Evolutionary conservation across 2,329 filamentous ascomycete genomes (phyloP).

Genomic region (Arthroderma sp.): DNA sequence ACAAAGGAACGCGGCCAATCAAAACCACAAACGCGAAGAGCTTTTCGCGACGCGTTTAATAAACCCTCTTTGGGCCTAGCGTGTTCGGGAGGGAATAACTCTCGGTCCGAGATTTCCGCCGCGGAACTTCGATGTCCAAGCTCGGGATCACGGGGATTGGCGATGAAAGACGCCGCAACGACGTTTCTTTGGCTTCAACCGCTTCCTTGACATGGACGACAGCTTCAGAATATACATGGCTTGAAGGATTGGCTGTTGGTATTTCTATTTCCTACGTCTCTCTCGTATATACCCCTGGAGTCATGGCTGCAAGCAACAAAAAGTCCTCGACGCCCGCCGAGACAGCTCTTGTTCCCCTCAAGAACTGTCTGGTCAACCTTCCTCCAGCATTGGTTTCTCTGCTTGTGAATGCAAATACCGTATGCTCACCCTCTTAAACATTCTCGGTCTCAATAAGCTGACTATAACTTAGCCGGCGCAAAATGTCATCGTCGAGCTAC

Average conservation of each 20-base stretch:
- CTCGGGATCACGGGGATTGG: conserved; percentile 1
- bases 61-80: conserved; percentile 8
- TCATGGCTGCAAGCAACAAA: conserved; percentile 29
- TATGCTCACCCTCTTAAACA: conserved; percentile 35
- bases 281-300: conserved; percentile 8
- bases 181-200: too few relatives aligned
- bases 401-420: conserved; percentile 78
- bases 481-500: conserved; percentile 91
- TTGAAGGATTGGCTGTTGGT: too few relatives aligned
- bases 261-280: too few relatives aligned
- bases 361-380: conserved; percentile 90
- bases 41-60: conserved; percentile 8
- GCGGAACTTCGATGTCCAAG: conserved; percentile 9
- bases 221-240: too few relatives aligned
- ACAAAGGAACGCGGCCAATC: too few relatives aligned
- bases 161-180: not conserved
- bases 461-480: conserved; percentile 57
- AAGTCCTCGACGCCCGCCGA: conserved; percentile 58
- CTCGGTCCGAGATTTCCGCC: conserved; percentile 17
- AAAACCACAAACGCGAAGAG: too few relatives aligned
- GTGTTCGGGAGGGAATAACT: conserved; percentile 20
- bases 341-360: conserved; percentile 71
- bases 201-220: too few relatives aligned
- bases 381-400: conserved; percentile 71
- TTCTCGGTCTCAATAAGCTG: not conserved